Base-by-base conservation (phyloP, 495 filamentous ascomycete genomes). In the Cercophora scortea region DNA sequence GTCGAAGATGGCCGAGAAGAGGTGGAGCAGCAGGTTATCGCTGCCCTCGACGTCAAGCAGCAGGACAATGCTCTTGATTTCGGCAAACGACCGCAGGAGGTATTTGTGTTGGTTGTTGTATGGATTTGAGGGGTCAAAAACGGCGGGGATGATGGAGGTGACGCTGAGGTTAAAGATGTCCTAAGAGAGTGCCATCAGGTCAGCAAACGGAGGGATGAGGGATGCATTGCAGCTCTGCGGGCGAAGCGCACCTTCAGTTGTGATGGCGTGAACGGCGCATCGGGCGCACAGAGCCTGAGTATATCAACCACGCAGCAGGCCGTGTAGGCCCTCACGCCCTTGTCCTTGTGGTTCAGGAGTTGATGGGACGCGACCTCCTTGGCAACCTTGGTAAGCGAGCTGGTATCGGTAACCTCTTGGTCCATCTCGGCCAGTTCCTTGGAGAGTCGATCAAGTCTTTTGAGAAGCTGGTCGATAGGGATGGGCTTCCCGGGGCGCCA, bases 401-500 rank as follows among this genome's bases (percentile, higher is more conserved):
- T 79, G 56, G 85, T 80, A 45, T 95, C 84, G 45, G 85, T 78
- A 42, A 88, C 85, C 57, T 96, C 90, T 70, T 97, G 93, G 52
- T 96, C 91, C 59, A 93, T 78, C 57, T 85, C 83, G 57, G 81
- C 76, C 54, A 99, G 78, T 74, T 99, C 93, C 54, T 87, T 85
- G 50, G 81, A 82, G 18, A 99, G 84, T 7, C 79, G 73, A 59
- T 89, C 84, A 42, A 99, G 79, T 16, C 92, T 83, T 60, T 82
- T 76, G 53, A 96, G 74, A 34, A 99, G 82, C 47, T 90, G 88
- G 54, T 79, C 85, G 45, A 91, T 84, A 39, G 86, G 75, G 60
- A 99, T 96, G 49, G 88, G 79, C 63, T 88, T 93, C 49, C 92
- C 94, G 45, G 90, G 87, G 61, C 87, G 87, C 89, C 94, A 96